Evolutionary conservation across 1,139 yeast species (phyloP), one percentile per base, ranked within the genome.

Genomic region (Barnettozyma hawaiiensis): DNA sequence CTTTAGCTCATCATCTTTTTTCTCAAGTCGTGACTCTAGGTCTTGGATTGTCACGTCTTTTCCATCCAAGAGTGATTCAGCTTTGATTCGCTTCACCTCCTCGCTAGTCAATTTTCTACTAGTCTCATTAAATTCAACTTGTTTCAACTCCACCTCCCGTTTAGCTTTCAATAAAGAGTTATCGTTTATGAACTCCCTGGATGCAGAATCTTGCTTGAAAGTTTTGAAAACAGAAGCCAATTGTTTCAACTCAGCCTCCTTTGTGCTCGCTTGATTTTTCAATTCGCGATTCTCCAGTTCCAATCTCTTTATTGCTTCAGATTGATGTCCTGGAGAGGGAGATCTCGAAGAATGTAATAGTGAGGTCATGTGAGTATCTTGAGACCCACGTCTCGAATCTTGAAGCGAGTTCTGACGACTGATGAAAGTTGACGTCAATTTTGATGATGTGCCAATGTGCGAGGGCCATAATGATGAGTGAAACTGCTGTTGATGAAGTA

Each of bases 401-500:
- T 31, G 32, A 8, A 31, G 31, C 15, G 35, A 33, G 19, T 32
- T 31, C 19, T 23, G 27, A 11, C 41, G 35, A 22, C 33, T 18
- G 11, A 36, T 6, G 7, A 23, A 34, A 18, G 41, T 31, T 7
- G 29, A 14, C 8, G 27, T 21, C 15, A 22, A 11, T 14, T 33
- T 32, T 9, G 31, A 22, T 4, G 37, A 28, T 4, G 39, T 31
- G 3, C 39, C 45, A n/a, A 38, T 35, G 31, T 16, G 52, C 6
- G 66, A 50, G 1, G 85, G 83, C 85, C 85, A 78, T 32, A 68
- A 71, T n/a, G 71, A 67, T 23, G 78, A 65, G 46, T 77, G 73
- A 54, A 73, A 78, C 48, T 75, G 83, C 37, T 76, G 79, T 51
- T 81, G 86, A 56, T 82, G 89, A 12, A 84, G 60, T 26, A 82